phyloP scores from a whole-genome alignment of 495 filamentous ascomycete genomes.

The Collariella sp. region DNA sequence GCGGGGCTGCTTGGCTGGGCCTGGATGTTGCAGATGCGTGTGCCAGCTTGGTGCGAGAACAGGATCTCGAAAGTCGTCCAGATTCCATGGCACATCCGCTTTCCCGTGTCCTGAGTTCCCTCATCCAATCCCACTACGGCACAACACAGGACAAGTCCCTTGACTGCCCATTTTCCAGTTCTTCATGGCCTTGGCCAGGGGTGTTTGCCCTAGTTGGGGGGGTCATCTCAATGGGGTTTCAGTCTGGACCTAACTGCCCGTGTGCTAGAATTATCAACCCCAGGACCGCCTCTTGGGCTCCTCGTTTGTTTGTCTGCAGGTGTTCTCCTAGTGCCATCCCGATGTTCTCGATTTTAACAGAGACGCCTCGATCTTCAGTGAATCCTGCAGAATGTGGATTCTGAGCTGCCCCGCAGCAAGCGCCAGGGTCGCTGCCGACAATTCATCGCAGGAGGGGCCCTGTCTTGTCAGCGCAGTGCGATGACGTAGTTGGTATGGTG shows the following conservation, averaged over 20 bases:
- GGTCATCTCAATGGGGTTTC: too few relatives aligned
- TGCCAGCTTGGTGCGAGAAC: too few relatives aligned
- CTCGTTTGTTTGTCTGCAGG: not conserved
- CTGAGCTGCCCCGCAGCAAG: not conserved
- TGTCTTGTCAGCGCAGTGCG: not conserved
- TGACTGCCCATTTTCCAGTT: too few relatives aligned
- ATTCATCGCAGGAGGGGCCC: not conserved
- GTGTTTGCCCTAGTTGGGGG: too few relatives aligned
- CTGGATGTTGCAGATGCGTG: too few relatives aligned
- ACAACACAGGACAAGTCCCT: not conserved
- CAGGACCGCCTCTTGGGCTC: too few relatives aligned
- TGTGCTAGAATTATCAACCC: too few relatives aligned
- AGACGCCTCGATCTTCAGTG: too few relatives aligned
- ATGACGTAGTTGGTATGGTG: conserved; percentile 24
- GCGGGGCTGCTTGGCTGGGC: conserved; percentile 11
- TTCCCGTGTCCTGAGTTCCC: conserved; percentile 14
- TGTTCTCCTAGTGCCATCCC: too few relatives aligned
- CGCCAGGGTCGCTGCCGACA: not conserved
- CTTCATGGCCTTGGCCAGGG: too few relatives aligned
- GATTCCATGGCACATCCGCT: conserved; percentile 28
- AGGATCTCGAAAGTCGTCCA: conserved; percentile 21
- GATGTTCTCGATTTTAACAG: not conserved
- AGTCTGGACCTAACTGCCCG: too few relatives aligned
- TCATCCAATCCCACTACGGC: not conserved
- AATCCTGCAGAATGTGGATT: not conserved